A percentile compares a stretch with the other conserved stretches of the same genome.
phyloP scores from a whole-genome alignment of 306 rosid species.

The Vachellia pachyceras region DNA sequence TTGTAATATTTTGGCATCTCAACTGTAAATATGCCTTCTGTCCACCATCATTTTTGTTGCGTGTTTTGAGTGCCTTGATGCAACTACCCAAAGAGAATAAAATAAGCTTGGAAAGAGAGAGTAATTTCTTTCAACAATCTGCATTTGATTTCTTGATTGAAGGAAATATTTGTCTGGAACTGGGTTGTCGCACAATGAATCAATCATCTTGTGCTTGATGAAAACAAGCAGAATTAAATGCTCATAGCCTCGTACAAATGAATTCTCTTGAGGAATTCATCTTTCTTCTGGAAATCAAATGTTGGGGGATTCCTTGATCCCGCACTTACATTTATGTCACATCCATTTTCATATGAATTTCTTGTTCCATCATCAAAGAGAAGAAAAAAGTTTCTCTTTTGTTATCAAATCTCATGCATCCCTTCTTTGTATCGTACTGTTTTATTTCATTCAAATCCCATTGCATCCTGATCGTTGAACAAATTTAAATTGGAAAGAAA shows the following conservation, averaged over 20 bases:
- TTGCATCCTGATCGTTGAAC: too few relatives aligned
- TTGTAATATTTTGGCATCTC: not conserved
- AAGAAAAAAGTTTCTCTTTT: not conserved
- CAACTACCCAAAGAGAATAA: not conserved
- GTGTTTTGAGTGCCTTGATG: not conserved
- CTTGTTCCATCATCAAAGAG: too few relatives aligned
- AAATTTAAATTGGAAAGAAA: too few relatives aligned
- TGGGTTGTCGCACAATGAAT: too few relatives aligned
- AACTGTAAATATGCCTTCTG: not conserved
- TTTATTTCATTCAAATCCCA: not conserved
- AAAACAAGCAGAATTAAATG: not conserved
- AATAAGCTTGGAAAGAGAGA: not conserved
- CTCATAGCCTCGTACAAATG: not conserved
- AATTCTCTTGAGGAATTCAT: too few relatives aligned
- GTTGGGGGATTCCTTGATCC: not conserved
- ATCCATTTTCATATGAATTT: too few relatives aligned
- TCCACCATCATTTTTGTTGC: not conserved
- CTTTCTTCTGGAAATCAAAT: not conserved
- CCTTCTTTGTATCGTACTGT: not conserved
- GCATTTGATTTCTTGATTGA: too few relatives aligned
- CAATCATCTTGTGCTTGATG: not conserved
- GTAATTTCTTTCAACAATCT: not conserved
- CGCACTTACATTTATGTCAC: too few relatives aligned
- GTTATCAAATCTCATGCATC: not conserved
- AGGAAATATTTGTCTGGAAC: too few relatives aligned